Percentiles rank a stretch among this genome's conserved stretches.
These are phyloP conservation scores for Leccinellum rugosiceps DNA, from an alignment of 768 basidiomycete genomes.

Conservation along the genomic window DNA sequence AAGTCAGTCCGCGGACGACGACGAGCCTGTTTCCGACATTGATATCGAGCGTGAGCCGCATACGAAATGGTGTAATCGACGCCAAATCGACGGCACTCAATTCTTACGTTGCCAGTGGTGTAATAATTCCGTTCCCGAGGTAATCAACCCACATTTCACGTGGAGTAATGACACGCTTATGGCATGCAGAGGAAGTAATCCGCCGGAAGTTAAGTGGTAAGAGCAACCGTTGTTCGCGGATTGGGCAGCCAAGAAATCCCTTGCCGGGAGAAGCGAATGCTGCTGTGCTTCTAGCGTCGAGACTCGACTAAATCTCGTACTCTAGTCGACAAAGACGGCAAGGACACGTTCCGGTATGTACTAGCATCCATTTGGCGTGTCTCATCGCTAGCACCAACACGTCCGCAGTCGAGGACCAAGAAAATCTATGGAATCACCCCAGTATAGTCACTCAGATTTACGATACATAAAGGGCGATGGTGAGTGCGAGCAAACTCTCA, in stretches of 20 bases:
- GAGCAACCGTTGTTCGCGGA: conserved; percentile 5
- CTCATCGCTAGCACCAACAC: neutral
- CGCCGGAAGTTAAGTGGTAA: neutral
- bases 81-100: neutral
- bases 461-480: conserved; percentile 13
- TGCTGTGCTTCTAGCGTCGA: neutral
- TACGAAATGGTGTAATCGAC: neutral
- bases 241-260: conserved; percentile 18
- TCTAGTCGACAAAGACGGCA: conserved; percentile 14
- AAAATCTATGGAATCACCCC: conserved; percentile 1
- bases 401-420: conserved; percentile 3
- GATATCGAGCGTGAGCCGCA: neutral
- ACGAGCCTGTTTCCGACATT: neutral
- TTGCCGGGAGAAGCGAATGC: neutral
- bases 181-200: neutral
- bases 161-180: neutral
- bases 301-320: neutral
- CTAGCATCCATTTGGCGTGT: conserved; percentile 3
- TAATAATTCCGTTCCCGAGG: conserved; percentile 3
- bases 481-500: neutral
- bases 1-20: conserved; percentile 8
- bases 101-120: conserved; percentile 1
- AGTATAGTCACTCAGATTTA: neutral
- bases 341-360: neutral
- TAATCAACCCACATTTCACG: neutral